Percentiles rank a stretch among this genome's conserved stretches.
Evolutionary conservation across 225 moss, liverwort and hornwort genomes (phyloP).

Genomic region (Physcomitrellopsis africana): DNA sequence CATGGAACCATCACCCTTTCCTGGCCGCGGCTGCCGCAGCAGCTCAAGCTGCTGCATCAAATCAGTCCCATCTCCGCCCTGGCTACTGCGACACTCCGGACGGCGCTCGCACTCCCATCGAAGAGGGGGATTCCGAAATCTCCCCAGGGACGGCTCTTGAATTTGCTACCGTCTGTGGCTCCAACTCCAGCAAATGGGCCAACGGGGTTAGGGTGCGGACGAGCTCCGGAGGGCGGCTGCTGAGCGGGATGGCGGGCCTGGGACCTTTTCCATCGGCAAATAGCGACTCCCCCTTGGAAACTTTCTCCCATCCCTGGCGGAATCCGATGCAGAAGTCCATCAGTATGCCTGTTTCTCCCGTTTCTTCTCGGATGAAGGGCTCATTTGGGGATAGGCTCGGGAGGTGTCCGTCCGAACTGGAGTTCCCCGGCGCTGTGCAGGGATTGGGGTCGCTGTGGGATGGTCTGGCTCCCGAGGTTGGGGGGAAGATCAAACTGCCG

Average conservation of each 20-base stretch:
- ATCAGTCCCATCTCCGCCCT: conserved; percentile 65
- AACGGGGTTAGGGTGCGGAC: conserved; percentile 86
- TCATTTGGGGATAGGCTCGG: conserved; percentile 52
- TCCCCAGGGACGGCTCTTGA: conserved; percentile 70
- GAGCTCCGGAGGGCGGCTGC: conserved; percentile 52
- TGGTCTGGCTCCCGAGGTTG: conserved; percentile 24
- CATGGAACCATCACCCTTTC: conserved; percentile 89
- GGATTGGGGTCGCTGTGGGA: conserved; percentile 68
- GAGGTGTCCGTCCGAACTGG: conserved; percentile 73
- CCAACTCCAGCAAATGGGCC: conserved; percentile 85
- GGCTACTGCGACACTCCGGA: conserved; percentile 77
- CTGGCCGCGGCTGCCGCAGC: conserved; percentile 72
- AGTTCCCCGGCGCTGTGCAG: conserved; percentile 53
- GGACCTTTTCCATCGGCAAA: conserved; percentile 66
- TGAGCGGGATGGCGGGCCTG: conserved; percentile 53
- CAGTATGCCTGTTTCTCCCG: conserved; percentile 71
- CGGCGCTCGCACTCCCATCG: conserved; percentile 84
- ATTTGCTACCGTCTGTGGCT: conserved; percentile 67
- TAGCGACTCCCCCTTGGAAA: conserved; percentile 56
- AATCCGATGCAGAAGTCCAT: conserved; percentile 66
- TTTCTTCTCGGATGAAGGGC: conserved; percentile 59
- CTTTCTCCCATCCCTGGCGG: conserved; percentile 78
- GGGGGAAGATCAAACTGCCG: conserved; percentile 62
- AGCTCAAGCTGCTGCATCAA: conserved; percentile 52
- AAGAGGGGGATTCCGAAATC: conserved; percentile 64